phyloP scores from a whole-genome alignment of 768 basidiomycete species.

The Suillus bovinus region DNA sequence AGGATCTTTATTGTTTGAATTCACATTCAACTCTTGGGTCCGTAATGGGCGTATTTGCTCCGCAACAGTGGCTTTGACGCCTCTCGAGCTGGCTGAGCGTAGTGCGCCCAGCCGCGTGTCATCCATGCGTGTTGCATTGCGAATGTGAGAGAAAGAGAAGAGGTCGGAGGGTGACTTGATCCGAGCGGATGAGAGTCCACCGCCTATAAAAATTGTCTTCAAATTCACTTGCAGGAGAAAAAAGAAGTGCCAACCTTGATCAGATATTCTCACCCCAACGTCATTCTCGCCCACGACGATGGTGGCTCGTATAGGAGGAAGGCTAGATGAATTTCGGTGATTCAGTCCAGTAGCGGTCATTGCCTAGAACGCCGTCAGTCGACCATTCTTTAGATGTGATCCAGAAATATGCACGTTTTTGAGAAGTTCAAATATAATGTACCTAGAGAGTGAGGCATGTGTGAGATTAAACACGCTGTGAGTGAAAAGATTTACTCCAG shows the following conservation, averaged over 20 bases:
- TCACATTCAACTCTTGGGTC: constrained; percentile 22
- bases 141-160: constrained; percentile 86
- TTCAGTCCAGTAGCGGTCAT: constrained; percentile 65
- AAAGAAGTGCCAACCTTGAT: constrained; percentile 60
- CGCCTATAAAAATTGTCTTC: constrained; percentile 46
- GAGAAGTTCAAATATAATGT: constrained; percentile 86
- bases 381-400: not conserved
- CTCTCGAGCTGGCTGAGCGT: constrained; percentile 59
- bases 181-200: constrained; percentile 59
- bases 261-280: constrained; percentile 84
- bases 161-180: constrained; percentile 71
- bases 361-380: constrained; percentile 44
- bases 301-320: constrained; percentile 73
- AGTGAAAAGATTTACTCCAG: constrained; percentile 57
- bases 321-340: constrained; percentile 41
- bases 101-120: constrained; percentile 67
- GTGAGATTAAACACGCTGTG: not conserved
- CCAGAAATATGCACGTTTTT: constrained; percentile 69
- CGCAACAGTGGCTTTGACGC: constrained; percentile 75
- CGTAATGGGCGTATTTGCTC: constrained; percentile 67
- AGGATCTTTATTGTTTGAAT: constrained; percentile 32
- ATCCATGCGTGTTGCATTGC: constrained; percentile 72
- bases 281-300: constrained; percentile 74
- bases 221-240: constrained; percentile 13
- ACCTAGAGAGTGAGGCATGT: constrained; percentile 44